Evolutionary conservation across 2,329 filamentous ascomycete genomes (phyloP).

Genomic region (Aspergillus oerlinghausenensis): DNA sequence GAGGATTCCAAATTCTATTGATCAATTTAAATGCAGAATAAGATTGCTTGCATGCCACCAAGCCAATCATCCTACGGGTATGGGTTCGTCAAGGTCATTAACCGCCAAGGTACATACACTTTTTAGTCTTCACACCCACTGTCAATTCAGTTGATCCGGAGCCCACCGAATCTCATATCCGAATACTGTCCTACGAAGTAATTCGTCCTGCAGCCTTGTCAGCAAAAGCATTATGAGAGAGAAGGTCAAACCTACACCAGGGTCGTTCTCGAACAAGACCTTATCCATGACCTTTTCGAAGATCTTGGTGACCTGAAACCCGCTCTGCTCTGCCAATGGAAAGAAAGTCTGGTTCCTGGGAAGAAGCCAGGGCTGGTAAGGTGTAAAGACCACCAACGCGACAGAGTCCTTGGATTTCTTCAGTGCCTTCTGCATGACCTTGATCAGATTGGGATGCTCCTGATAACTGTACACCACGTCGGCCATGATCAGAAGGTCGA

Average conservation of each 20-base stretch:
- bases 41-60: neutral
- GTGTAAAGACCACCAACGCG: constrained; percentile 89
- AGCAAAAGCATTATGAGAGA: constrained; percentile 7
- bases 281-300: constrained; percentile 77
- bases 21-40: neutral
- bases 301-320: constrained; percentile 73
- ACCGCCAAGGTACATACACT: neutral
- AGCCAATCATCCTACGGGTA: neutral
- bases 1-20: neutral
- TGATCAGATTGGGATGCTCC: constrained; percentile 73
- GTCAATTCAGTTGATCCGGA: constrained; percentile 26
- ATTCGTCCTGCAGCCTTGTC: constrained; percentile 56
- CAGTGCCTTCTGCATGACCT: constrained; percentile 65
- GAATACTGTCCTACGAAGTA: constrained; percentile 75
- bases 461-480: constrained; percentile 89
- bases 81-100: neutral
- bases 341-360: constrained; percentile 86
- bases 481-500: constrained; percentile 80
- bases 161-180: constrained; percentile 69
- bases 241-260: constrained; percentile 53
- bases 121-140: constrained; percentile 8
- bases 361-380: constrained; percentile 85
- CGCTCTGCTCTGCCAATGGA: constrained; percentile 64
- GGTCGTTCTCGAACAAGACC: constrained; percentile 85
- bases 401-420: constrained; percentile 51